Evolutionary conservation across 306 rosid genomes (phyloP), one percentile per base, ranked within the genome.

Genomic region (Cucumis cinereus): DNA sequence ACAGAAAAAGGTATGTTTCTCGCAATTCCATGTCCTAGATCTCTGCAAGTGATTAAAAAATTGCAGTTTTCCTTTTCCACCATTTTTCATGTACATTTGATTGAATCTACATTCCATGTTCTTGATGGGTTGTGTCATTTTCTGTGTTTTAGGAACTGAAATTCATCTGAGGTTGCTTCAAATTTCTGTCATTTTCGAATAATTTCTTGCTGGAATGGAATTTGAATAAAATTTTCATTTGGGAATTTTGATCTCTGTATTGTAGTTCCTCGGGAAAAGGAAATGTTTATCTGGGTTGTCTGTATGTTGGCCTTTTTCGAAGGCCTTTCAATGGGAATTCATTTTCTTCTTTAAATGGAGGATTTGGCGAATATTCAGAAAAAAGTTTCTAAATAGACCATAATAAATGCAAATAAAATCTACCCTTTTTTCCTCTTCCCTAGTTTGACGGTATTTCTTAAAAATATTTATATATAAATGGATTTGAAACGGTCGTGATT

Each of bases 11-110:
- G 57, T 43, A 70, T 47, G 75, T 70, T 68, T 68, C 87, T 83
- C 87, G 84, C 81, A 81, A 81, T 77, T 83, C 92, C 87, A 88
- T 87, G 89, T 88, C 87, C 82, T 83, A 81, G 90, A 85, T 90
- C 90, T 85, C 84, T 85, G 85, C 80, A 74, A 77, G 78, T 62
- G 66, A 73, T 64, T 80, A 73, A 52, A 47, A 47, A 47, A 15
- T 23, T 45, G 24, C 81, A 76, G 55, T 13, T 68, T 78, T 82
- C 79, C 35, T 36, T 1, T 81, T 77, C 11, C 75, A 45, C 83
- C 85, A 30, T 74, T 22, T 19, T 19, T 66, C 9, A 5, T 78
- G n/a, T 35, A 17, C 16, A 24, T 45, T 45, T 45, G 52, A 45
- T 52, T 66, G 49, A 53, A 19, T 50, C 47, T 19, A 50, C 24